Conservation (phyloP, 1,139 yeast genomes). For the Saccharomyces uvarum region DNA sequence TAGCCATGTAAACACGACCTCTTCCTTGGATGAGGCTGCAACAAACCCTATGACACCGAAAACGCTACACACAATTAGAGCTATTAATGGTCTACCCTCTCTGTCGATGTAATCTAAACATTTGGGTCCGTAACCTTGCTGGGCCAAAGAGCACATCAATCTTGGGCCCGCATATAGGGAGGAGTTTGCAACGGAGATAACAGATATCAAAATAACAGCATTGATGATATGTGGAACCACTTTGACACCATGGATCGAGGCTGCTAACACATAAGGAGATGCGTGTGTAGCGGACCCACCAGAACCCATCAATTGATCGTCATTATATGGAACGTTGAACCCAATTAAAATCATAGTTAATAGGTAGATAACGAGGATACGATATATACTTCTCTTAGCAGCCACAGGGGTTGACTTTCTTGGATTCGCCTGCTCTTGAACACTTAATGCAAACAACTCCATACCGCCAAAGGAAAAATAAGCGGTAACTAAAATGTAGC, state of each 20-base stretch:
- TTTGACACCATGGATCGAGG: conserved; percentile 52
- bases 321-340: conserved; percentile 52
- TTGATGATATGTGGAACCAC: conserved; percentile 48
- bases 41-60: conserved; percentile 47
- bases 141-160: conserved; percentile 51
- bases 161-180: conserved; percentile 55
- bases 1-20: conserved; percentile 68
- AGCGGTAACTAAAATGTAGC: conserved; percentile 70
- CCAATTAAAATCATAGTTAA: conserved; percentile 54
- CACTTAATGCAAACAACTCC: conserved; percentile 74
- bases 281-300: conserved; percentile 38
- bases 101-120: conserved; percentile 45
- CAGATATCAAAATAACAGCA: conserved; percentile 43
- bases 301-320: conserved; percentile 41
- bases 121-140: conserved; percentile 54
- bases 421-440: conserved; percentile 79
- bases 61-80: conserved; percentile 38
- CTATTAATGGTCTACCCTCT: conserved; percentile 54
- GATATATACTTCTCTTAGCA: conserved; percentile 56
- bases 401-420: conserved; percentile 63
- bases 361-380: conserved; percentile 54
- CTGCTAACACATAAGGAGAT: conserved; percentile 69
- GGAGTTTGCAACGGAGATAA: conserved; percentile 43
- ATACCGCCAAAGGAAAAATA: conserved; percentile 82
- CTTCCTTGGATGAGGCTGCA: conserved; percentile 52